phyloP scores from a whole-genome alignment of 257 asterid genomes.

The Capsicum rhomboideum region DNA sequence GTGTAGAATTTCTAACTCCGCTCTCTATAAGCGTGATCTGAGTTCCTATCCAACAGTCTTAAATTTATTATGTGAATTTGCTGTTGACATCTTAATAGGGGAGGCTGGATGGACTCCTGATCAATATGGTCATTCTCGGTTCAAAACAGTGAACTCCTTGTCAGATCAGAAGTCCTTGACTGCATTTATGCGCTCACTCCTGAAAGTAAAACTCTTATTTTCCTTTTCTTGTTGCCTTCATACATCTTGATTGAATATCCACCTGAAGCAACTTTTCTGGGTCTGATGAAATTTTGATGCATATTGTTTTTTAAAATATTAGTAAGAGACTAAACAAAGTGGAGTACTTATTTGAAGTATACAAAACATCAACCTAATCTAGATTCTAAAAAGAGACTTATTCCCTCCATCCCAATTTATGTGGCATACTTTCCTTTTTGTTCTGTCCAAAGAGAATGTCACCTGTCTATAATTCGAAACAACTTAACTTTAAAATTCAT shows the following conservation, averaged over 20 bases:
- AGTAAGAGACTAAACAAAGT: background rate
- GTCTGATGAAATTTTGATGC: background rate
- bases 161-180: constrained; percentile 81
- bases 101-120: constrained; percentile 99
- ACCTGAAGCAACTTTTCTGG: background rate
- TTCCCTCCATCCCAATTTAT: background rate
- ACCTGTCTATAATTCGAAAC: background rate
- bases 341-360: background rate
- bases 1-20: background rate
- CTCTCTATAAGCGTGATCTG: background rate
- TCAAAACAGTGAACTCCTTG: constrained; percentile 45
- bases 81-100: constrained; percentile 34
- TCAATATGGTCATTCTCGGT: constrained; percentile 90
- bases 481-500: background rate
- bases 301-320: background rate
- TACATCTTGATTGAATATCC: background rate
- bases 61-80: constrained; percentile 19
- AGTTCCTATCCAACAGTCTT: background rate
- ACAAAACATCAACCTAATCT: background rate
- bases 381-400: background rate
- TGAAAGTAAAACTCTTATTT: constrained; percentile 44
- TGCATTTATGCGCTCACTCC: constrained; percentile 84
- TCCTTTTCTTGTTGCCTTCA: background rate
- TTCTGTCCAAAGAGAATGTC: background rate
- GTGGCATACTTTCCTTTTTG: background rate